These are phyloP conservation scores for Plasmodium gaboni DNA, from an alignment of 169 alveolate species.

Conservation along the genomic window DNA sequence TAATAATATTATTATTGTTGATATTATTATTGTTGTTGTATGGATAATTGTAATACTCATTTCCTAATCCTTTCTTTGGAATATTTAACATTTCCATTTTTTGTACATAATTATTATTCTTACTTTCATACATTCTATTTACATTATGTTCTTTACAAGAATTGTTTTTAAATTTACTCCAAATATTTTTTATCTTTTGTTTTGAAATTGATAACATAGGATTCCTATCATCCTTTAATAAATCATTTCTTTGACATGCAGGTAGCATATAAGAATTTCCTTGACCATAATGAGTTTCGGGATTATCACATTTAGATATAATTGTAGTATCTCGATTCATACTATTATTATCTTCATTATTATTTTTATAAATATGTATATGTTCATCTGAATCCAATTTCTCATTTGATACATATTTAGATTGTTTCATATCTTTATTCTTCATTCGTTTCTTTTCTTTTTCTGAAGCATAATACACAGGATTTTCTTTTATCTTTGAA, in stretches of 20 bases:
- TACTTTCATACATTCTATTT: conserved; percentile 16
- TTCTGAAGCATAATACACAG: neutral
- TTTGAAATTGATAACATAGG: conserved; percentile 51
- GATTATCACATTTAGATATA: conserved; percentile 15
- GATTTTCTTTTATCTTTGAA: neutral
- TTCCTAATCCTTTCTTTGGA: neutral
- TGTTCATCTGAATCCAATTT: conserved; percentile 11
- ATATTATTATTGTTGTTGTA: neutral
- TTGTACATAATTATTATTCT: conserved; percentile 10
- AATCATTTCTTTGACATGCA: conserved; percentile 28
- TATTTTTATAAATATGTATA: conserved; percentile 8
- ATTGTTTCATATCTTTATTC: conserved; percentile 3
- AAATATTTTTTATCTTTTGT: conserved; percentile 60
- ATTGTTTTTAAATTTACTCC: conserved; percentile 53
- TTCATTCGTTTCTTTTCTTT: neutral
- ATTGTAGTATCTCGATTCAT: neutral
- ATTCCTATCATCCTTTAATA: conserved; percentile 21
- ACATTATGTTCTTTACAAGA: conserved; percentile 47
- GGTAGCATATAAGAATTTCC: conserved; percentile 35
- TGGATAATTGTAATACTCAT: neutral
- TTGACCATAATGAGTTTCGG: conserved; percentile 11
- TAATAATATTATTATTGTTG: neutral
- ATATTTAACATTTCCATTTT: neutral
- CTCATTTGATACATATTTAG: conserved; percentile 10
- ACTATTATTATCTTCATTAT: neutral